phyloP scores from a whole-genome alignment of 2,329 filamentous ascomycete genomes.

The Magnaporthiopsis incrustans region DNA sequence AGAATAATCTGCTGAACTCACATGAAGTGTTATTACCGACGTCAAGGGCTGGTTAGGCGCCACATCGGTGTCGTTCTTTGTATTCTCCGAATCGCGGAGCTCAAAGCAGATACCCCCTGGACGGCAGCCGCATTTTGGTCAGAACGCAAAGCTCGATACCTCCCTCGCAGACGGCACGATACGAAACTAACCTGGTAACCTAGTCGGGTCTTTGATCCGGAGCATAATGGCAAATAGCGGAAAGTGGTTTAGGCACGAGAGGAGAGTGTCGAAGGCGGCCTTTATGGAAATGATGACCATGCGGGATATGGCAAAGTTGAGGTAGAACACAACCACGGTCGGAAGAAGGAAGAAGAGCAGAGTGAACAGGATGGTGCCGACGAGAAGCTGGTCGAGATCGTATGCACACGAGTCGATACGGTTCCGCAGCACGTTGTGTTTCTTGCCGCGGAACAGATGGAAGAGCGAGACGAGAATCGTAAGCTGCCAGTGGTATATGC shows the following conservation, averaged over 20 bases:
- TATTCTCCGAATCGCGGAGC: slow-evolving; percentile 63
- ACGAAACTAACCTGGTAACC: slow-evolving; percentile 62
- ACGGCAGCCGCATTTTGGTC: background rate
- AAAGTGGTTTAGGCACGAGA: slow-evolving; percentile 95
- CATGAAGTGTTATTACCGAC: slow-evolving; percentile 82
- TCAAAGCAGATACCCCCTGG: slow-evolving; percentile 81
- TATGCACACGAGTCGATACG: slow-evolving; percentile 99
- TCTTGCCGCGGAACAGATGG: slow-evolving; percentile 95
- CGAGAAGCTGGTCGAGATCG: slow-evolving; percentile 89
- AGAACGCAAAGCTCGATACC: slow-evolving; percentile 10
- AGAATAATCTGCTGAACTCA: slow-evolving; percentile 27
- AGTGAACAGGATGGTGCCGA: slow-evolving; percentile 95
- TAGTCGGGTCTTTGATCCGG: slow-evolving; percentile 81
- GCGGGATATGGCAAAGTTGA: slow-evolving; percentile 88
- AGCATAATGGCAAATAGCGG: slow-evolving; percentile 96
- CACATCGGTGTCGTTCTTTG: slow-evolving; percentile 26
- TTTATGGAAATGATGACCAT: slow-evolving; percentile 95
- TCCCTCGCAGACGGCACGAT: background rate
- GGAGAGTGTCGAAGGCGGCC: slow-evolving; percentile 78
- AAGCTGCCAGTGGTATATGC: slow-evolving; percentile 98
- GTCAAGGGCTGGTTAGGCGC: slow-evolving; percentile 45
- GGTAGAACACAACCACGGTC: slow-evolving; percentile 92
- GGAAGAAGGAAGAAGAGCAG: slow-evolving; percentile 90
- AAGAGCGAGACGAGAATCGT: slow-evolving; percentile 97
- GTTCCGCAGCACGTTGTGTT: slow-evolving; percentile 92